phyloP scores from a whole-genome alignment of 139 green algal genomes.

The Volvox africanus region DNA sequence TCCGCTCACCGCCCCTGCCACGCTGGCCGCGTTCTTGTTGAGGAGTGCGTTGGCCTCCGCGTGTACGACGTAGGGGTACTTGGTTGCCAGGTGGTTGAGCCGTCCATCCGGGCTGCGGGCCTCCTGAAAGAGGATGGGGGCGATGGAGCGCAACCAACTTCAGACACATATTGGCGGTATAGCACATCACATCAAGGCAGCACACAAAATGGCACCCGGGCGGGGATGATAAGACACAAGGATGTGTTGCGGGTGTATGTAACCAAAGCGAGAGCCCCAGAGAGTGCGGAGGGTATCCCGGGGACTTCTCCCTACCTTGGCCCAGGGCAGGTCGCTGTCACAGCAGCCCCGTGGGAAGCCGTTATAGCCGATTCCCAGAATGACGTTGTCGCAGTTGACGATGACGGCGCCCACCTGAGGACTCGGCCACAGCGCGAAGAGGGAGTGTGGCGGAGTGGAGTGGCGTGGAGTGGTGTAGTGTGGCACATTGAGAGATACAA shows the following conservation, averaged over 20 bases:
- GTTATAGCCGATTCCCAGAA: conserved; percentile 99
- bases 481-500: no score
- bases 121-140: not conserved
- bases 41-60: conserved; percentile 98
- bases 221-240: no score
- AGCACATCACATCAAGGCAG: no score
- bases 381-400: conserved; percentile 89
- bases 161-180: no score
- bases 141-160: no score
- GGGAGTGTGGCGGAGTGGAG: no score
- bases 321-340: conserved; percentile 91
- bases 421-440: no score
- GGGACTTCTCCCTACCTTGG: conserved; percentile 71
- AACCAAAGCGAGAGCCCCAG: no score
- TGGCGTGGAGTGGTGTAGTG: no score
- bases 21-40: conserved; percentile 90
- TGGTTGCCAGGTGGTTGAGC: conserved; percentile 88
- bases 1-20: conserved; percentile 70
- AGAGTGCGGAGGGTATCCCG: no score
- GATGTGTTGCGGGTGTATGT: no score
- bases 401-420: conserved; percentile 79
- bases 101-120: not conserved
- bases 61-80: conserved; percentile 94
- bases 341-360: conserved; percentile 96
- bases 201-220: no score